A percentile compares a stretch with the other conserved stretches of the same genome.
Evolutionary conservation across 768 basidiomycete genomes (phyloP).

Genomic region (Rhizopogon vulgaris): DNA sequence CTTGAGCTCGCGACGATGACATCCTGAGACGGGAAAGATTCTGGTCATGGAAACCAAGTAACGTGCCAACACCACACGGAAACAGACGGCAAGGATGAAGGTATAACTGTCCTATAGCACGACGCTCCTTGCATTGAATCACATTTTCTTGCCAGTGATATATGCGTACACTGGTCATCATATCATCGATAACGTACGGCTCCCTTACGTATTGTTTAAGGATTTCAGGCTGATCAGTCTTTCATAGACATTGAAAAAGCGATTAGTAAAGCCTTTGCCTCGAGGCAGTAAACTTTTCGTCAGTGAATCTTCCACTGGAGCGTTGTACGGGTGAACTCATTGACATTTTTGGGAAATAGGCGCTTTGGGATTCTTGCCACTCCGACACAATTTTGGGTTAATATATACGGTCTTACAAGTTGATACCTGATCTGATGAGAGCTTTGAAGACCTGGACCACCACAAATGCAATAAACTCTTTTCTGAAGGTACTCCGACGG

Average conservation of each 20-base stretch:
- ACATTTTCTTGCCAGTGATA: slow-evolving; percentile 6
- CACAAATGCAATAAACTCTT: slow-evolving; percentile 16
- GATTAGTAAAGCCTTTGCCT: slow-evolving; percentile 21
- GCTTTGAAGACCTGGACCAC: slow-evolving; percentile 20
- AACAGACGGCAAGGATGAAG: slow-evolving; percentile 48
- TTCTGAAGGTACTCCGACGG: background rate
- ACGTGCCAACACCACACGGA: slow-evolving; percentile 38
- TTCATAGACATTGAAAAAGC: slow-evolving; percentile 16
- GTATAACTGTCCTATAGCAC: slow-evolving; percentile 18
- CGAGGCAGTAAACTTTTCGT: slow-evolving; percentile 22
- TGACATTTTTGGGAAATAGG: slow-evolving; percentile 9
- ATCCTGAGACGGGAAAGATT: slow-evolving; percentile 23
- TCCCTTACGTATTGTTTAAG: slow-evolving; percentile 15
- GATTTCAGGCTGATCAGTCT: background rate
- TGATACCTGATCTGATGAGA: background rate
- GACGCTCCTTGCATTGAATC: background rate
- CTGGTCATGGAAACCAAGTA: slow-evolving; percentile 46
- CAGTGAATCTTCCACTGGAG: slow-evolving; percentile 1
- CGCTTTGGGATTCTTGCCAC: slow-evolving; percentile 24
- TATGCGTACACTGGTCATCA: slow-evolving; percentile 6
- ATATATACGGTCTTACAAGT: background rate
- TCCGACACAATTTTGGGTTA: slow-evolving; percentile 24
- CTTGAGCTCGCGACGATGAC: background rate
- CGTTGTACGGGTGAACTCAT: background rate
- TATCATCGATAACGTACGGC: slow-evolving; percentile 20